These are phyloP conservation scores for Jamesozyma hellenica DNA, from an alignment of 805 yeast genomes.

Conservation along the genomic window DNA sequence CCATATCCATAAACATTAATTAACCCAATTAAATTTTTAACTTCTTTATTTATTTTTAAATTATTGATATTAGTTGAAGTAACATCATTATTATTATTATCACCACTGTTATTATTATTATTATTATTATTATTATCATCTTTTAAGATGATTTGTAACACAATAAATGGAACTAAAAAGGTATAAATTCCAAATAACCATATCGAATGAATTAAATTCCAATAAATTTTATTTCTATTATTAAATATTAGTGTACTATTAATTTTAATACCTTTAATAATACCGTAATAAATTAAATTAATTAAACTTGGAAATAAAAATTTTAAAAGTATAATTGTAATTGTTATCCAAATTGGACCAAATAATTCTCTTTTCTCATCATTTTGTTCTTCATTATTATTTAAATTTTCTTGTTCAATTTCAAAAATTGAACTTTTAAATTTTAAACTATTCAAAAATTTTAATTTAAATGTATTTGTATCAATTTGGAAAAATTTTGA, in stretches of 20 bases:
- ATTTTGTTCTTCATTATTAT: conserved; percentile 17
- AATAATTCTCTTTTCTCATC: conserved; percentile 52
- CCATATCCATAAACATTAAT: conserved; percentile 80
- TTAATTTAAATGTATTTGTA: conserved; percentile 9
- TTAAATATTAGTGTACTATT: conserved; percentile 26
- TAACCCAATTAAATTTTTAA: conserved; percentile 31
- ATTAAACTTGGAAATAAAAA: conserved; percentile 60
- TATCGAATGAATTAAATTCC: conserved; percentile 56
- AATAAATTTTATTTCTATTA: conserved; percentile 50
- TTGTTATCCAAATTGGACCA: conserved; percentile 87
- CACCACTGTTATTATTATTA: conserved; percentile 4
- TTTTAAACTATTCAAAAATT: conserved; percentile 7
- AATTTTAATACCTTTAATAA: conserved; percentile 30
- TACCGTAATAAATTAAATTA: conserved; percentile 48
- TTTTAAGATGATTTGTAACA: conserved; percentile 40
- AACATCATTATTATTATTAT: conserved; percentile 25
- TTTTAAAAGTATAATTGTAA: conserved; percentile 62
- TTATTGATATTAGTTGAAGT: background rate
- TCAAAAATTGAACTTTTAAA: conserved; percentile 16
- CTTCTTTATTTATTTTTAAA: background rate
- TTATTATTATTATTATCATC: conserved; percentile 23
- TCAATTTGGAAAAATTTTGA: conserved; percentile 18
- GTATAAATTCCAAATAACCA: conserved; percentile 70
- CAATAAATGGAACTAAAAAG: conserved; percentile 46
- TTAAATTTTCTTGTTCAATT: too few relatives aligned